Percentiles rank a stretch among this genome's conserved stretches.
Conservation (phyloP, 2,329 filamentous ascomycete genomes). For the Teratosphaeria nubilosa region DNA sequence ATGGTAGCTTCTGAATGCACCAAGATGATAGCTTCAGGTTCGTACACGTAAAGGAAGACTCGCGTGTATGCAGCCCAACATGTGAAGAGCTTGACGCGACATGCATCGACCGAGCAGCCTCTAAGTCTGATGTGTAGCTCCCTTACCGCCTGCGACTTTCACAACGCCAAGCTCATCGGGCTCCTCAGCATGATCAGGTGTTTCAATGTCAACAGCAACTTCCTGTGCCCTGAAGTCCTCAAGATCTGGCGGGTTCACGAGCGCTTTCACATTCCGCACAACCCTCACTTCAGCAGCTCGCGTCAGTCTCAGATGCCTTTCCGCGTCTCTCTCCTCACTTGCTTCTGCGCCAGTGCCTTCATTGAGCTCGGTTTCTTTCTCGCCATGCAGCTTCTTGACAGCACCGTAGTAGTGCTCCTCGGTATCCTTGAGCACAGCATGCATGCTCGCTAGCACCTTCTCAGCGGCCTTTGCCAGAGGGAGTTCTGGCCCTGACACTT, state of each 20-base stretch:
- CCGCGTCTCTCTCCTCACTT: conserved; percentile 41
- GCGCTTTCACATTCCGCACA: conserved; percentile 59
- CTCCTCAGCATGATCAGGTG: neutral
- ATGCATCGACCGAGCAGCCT: neutral
- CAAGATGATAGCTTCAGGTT: neutral
- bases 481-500: conserved; percentile 56
- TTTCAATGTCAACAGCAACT: conserved; percentile 13
- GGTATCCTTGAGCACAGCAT: conserved; percentile 64
- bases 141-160: neutral
- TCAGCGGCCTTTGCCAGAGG: conserved; percentile 76
- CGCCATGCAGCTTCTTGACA: conserved; percentile 41
- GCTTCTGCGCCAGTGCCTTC: conserved; percentile 33
- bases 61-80: no score
- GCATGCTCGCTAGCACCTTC: conserved; percentile 88
- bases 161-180: neutral
- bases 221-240: conserved; percentile 48
- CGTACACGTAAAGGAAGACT: neutral
- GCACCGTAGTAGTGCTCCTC: conserved; percentile 52
- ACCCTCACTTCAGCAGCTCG: conserved; percentile 84
- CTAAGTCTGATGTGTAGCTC: neutral
- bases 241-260: conserved; percentile 59
- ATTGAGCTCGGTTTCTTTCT: conserved; percentile 36
- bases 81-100: neutral
- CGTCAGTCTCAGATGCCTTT: conserved; percentile 57
- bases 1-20: neutral